These are phyloP conservation scores for Apostasia shenzhenica DNA, from an alignment of 106 monocot species.

Conservation along the genomic window DNA sequence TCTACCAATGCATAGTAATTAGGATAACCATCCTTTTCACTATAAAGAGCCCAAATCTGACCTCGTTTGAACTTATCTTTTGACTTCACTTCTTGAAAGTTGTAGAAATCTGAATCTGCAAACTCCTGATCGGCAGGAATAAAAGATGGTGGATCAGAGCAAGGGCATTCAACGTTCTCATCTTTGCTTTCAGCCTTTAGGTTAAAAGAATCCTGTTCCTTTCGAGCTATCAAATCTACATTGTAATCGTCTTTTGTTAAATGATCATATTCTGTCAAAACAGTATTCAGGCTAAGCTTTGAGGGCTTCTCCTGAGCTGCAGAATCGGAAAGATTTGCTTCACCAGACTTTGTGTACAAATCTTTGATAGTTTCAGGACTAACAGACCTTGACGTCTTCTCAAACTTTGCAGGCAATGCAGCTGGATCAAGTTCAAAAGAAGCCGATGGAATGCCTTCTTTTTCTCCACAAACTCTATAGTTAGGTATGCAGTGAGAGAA, in stretches of 20 bases:
- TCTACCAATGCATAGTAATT: constrained; percentile 41
- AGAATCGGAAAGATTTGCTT: neutral
- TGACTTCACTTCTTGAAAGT: constrained; percentile 29
- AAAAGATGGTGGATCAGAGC: neutral
- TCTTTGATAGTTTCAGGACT: neutral
- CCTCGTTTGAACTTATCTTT: constrained; percentile 20
- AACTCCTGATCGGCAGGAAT: neutral
- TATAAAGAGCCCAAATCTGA: constrained; percentile 59
- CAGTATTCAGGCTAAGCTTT: neutral
- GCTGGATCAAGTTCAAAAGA: neutral
- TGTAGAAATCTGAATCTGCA: constrained; percentile 34
- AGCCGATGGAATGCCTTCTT: neutral
- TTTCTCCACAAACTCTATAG: constrained; percentile 37
- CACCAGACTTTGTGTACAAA: neutral
- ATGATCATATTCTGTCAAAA: neutral
- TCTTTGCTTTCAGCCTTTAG: too few species aligned
- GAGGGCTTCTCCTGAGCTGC: neutral
- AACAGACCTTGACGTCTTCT: too few species aligned
- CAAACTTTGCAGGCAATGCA: neutral
- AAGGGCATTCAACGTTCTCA: neutral
- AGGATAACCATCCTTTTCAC: constrained; percentile 44
- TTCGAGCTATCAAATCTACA: too few species aligned
- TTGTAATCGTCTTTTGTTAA: neutral
- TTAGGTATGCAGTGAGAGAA: constrained; percentile 69
- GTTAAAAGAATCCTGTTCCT: too few species aligned